Percentiles rank a stretch among this genome's conserved stretches.
phyloP scores from a whole-genome alignment of 768 basidiomycete species.

The Suillus discolor region DNA sequence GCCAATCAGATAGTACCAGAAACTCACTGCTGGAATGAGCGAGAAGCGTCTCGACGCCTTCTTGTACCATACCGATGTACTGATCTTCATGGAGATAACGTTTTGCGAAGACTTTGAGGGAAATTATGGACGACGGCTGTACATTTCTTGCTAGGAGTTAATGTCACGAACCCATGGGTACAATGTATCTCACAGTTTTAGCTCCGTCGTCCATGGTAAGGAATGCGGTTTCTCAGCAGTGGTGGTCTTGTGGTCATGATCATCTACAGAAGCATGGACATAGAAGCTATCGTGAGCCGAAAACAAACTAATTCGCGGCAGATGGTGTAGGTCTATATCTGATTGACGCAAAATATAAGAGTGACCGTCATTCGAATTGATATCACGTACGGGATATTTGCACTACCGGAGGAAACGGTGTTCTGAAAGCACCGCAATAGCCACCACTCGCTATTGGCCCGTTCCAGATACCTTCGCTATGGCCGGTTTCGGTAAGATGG shows the following conservation, averaged over 20 bases:
- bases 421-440: not conserved
- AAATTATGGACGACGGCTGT: constrained; percentile 7
- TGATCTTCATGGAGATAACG: constrained; percentile 9
- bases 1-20: not conserved
- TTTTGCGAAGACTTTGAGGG: constrained; percentile 13
- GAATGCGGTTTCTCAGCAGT: not conserved
- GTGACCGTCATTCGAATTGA: not conserved
- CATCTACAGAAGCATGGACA: constrained; percentile 8
- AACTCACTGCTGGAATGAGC: constrained; percentile 2
- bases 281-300: constrained; percentile 11
- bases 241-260: not conserved
- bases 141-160: constrained; percentile 8
- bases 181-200: constrained; percentile 8
- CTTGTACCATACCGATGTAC: constrained; percentile 12
- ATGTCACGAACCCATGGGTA: no score
- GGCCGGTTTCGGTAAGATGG: not conserved
- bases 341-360: not conserved
- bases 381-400: not conserved
- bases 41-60: constrained; percentile 1
- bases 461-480: not conserved
- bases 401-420: not conserved
- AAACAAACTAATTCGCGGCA: constrained; percentile 4
- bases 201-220: constrained; percentile 8
- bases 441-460: no score
- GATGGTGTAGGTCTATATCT: constrained; percentile 10